Evolutionary conservation across 139 green algal species (phyloP).

Genomic region (Axilococcus clingmanii): DNA sequence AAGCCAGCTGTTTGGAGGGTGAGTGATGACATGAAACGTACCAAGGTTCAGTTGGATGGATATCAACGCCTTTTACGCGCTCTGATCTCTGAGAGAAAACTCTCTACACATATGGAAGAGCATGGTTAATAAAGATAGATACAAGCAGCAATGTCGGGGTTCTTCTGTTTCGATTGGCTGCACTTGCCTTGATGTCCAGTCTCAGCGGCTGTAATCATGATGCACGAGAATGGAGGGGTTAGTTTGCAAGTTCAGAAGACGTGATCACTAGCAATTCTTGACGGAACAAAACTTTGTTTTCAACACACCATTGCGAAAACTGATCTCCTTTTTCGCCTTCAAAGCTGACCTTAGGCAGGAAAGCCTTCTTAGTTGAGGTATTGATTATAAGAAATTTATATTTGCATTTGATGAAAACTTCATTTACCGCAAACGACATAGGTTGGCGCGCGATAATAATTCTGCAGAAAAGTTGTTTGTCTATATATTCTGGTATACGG

Average conservation of each 20-base stretch:
- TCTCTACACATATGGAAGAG: slow-evolving; percentile 40
- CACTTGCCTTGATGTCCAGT: slow-evolving; percentile 85
- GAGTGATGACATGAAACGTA: slow-evolving; percentile 26
- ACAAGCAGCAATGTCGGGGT: neutral
- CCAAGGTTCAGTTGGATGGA: slow-evolving; percentile 98
- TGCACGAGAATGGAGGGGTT: neutral
- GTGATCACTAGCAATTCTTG: too few species aligned
- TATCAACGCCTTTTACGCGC: slow-evolving; percentile 94
- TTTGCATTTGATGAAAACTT: too few species aligned
- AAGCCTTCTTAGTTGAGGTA: too few species aligned
- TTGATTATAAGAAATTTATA: too few species aligned
- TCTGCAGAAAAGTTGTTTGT: too few species aligned
- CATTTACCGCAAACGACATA: too few species aligned
- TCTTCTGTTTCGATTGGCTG: neutral
- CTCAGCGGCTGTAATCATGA: slow-evolving; percentile 58
- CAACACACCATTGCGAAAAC: too few species aligned
- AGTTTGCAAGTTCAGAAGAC: neutral
- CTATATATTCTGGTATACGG: too few species aligned
- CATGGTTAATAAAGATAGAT: neutral
- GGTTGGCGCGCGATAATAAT: too few species aligned
- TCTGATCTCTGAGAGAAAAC: slow-evolving; percentile 91
- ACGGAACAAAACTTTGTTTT: too few species aligned
- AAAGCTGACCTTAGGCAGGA: too few species aligned
- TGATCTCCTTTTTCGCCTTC: too few species aligned
- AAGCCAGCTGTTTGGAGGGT: neutral